Conservation (phyloP, 2,329 filamentous ascomycete genomes). For the Grosmannia penicillata region DNA sequence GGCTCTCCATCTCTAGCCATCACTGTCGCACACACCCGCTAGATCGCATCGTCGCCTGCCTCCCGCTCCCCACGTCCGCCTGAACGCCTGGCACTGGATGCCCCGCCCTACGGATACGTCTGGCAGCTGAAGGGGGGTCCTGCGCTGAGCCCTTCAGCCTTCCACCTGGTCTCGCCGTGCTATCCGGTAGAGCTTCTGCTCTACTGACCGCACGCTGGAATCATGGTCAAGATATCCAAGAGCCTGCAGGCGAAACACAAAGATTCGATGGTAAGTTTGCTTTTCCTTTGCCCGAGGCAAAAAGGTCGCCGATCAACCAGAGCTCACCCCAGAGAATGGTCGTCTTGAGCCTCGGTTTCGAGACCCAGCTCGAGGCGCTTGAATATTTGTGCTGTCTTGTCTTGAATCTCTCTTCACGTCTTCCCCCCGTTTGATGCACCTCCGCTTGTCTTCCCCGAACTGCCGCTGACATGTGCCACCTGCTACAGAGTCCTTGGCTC, state of each 20-base stretch:
- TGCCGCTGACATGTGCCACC: slow-evolving; percentile 12
- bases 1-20: background rate
- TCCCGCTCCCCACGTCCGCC: background rate
- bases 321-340: too few species aligned
- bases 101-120: background rate
- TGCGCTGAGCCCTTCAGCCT: slow-evolving; percentile 1
- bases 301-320: too few species aligned
- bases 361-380: too few species aligned
- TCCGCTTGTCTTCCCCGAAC: too few species aligned
- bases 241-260: slow-evolving; percentile 51
- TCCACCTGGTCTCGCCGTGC: background rate
- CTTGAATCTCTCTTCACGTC: slow-evolving; percentile 1
- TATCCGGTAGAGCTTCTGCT: background rate
- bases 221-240: slow-evolving; percentile 56
- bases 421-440: background rate
- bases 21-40: background rate
- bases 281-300: too few species aligned
- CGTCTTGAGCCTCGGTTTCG: too few species aligned
- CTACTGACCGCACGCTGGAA: slow-evolving; percentile 13
- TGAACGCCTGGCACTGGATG: background rate
- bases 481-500: slow-evolving; percentile 66
- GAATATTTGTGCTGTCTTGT: too few species aligned
- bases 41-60: too few species aligned
- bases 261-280: slow-evolving; percentile 45
- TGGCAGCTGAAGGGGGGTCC: slow-evolving; percentile 2